Conservation (phyloP, 108 stramenopile species). For the Mediolabrus comicus region DNA sequence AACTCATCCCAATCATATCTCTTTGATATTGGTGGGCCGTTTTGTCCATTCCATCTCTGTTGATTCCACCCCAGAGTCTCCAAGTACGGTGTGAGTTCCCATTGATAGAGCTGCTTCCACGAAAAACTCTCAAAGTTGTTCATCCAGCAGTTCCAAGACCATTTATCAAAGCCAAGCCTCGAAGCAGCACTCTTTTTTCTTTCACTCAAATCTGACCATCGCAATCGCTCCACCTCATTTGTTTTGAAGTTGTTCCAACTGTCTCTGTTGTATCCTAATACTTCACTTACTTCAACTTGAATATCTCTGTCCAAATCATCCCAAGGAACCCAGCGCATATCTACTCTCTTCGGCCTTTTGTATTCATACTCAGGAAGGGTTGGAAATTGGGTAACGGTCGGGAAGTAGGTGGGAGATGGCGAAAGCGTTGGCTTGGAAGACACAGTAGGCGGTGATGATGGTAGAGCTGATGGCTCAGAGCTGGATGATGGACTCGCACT, state of each 20-base stretch:
- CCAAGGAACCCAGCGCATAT: conserved; percentile 13
- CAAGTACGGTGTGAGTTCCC: conserved; percentile 16
- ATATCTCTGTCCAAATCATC: background rate
- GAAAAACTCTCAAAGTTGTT: conserved; percentile 24
- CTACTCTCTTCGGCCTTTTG: background rate
- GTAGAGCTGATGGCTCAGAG: background rate
- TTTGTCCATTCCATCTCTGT: conserved; percentile 13
- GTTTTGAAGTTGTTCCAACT: conserved; percentile 19
- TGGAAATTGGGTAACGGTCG: background rate
- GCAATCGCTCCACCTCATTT: conserved; percentile 5
- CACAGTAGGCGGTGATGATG: background rate
- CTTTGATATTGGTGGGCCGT: background rate
- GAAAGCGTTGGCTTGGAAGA: background rate
- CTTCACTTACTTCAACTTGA: conserved; percentile 2
- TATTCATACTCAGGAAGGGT: conserved; percentile 3
- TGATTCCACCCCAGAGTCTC: conserved; percentile 8
- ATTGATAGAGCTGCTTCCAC: conserved; percentile 10
- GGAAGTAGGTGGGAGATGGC: background rate
- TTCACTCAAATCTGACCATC: conserved; percentile 16
- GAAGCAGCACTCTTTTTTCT: conserved; percentile 6
- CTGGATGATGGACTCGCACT: background rate
- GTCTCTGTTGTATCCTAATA: conserved; percentile 10
- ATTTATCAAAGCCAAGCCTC: conserved; percentile 10
- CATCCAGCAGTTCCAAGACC: conserved; percentile 27
- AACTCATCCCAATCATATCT: conserved; percentile 3